Conservation (phyloP, 1,284 basidiomycete genomes). For the Entoloma clypeatum region DNA sequence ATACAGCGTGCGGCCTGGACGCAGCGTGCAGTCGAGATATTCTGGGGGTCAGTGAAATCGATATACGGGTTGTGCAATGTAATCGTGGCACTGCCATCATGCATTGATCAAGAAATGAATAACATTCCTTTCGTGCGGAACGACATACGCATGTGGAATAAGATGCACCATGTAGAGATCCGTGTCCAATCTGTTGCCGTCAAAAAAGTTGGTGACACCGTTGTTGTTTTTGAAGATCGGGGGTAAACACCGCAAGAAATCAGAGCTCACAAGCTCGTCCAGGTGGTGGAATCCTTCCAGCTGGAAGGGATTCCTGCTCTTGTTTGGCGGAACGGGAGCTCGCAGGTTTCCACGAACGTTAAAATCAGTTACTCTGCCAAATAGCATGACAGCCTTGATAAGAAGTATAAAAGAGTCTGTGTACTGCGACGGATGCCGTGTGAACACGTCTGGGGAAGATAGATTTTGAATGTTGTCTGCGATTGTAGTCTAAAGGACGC, state of each 20-base stretch:
- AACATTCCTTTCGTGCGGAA: no score
- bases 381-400: constrained; percentile 77
- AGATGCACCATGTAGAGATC: constrained; percentile 82
- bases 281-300: constrained; percentile 62
- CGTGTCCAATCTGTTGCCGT: constrained; percentile 60
- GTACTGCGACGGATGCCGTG: constrained; percentile 64
- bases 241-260: constrained; percentile 69
- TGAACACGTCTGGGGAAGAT: constrained; percentile 57
- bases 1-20: constrained; percentile 69
- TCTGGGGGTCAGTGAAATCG: constrained; percentile 62
- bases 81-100: constrained; percentile 64
- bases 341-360: constrained; percentile 70
- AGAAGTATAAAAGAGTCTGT: constrained; percentile 77
- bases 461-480: constrained; percentile 72
- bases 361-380: constrained; percentile 78
- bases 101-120: no score
- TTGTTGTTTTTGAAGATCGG: constrained; percentile 58
- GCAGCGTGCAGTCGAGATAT: constrained; percentile 66
- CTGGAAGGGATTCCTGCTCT: constrained; percentile 64
- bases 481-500: constrained; percentile 43
- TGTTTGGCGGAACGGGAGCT: constrained; percentile 53
- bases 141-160: constrained; percentile 73
- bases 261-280: constrained; percentile 59
- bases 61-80: constrained; percentile 79
- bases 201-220: constrained; percentile 53